Percentiles rank a stretch among this genome's conserved stretches.
These are phyloP conservation scores for Globisporangium middletonii DNA, from an alignment of 352 stramenopile species.

Conservation along the genomic window DNA sequence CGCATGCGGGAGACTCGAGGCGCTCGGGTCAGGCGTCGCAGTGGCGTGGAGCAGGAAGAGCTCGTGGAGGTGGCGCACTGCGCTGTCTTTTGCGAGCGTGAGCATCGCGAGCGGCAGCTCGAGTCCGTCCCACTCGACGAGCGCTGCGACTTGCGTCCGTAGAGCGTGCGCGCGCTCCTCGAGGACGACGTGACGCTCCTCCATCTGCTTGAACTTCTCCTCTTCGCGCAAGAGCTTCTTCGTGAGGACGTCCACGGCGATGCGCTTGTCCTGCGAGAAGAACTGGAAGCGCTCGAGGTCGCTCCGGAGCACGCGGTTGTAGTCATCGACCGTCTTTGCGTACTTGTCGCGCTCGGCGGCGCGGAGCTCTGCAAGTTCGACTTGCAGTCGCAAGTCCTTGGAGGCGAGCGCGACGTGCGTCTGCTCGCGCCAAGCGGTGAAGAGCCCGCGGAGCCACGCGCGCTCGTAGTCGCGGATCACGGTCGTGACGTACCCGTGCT, in stretches of 20 bases:
- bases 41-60: conserved; percentile 44
- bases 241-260: conserved; percentile 66
- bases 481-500: conserved; percentile 53
- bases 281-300: conserved; percentile 77
- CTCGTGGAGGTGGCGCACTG: conserved; percentile 38
- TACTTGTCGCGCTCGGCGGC: conserved; percentile 58
- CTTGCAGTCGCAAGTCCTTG: conserved; percentile 41
- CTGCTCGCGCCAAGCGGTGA: conserved; percentile 39
- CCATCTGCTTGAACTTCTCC: conserved; percentile 50
- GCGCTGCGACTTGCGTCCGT: conserved; percentile 36
- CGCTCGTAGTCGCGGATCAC: conserved; percentile 46
- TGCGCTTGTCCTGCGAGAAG: conserved; percentile 70
- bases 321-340: conserved; percentile 58
- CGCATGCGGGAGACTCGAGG: not conserved
- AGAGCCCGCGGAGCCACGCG: conserved; percentile 31
- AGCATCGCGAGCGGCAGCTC: conserved; percentile 43
- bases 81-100: conserved; percentile 41
- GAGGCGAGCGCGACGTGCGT: conserved; percentile 25
- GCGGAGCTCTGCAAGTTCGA: conserved; percentile 48
- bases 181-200: conserved; percentile 46
- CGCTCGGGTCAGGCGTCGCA: not conserved
- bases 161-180: conserved; percentile 40
- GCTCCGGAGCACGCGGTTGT: conserved; percentile 61
- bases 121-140: conserved; percentile 52
- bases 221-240: conserved; percentile 74